Conservation (phyloP, 495 filamentous ascomycete genomes). For the Clohesyomyces aquaticus region DNA sequence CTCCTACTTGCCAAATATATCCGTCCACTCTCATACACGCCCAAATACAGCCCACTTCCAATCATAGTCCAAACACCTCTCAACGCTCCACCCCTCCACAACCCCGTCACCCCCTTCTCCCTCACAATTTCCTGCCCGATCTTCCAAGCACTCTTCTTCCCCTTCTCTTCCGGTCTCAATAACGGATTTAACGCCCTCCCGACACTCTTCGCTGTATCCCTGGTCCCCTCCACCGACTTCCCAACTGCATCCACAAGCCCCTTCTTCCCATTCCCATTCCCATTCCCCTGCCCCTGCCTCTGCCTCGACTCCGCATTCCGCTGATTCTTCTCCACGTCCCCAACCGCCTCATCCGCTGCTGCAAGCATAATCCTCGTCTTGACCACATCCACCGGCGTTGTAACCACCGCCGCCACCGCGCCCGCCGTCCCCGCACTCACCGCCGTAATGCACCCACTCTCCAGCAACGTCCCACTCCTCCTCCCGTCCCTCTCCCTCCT, state of each 20-base stretch:
- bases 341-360: conserved; percentile 53
- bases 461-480: conserved; percentile 51
- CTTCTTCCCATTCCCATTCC: conserved; percentile 23
- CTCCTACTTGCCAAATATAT: conserved; percentile 66
- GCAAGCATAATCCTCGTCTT: conserved; percentile 74
- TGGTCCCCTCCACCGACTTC: conserved; percentile 39
- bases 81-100: conserved; percentile 78
- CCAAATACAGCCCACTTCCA: conserved; percentile 81
- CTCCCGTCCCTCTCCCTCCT: conserved; percentile 44
- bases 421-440: conserved; percentile 71
- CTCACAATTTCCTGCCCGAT: conserved; percentile 65
- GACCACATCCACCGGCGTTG: conserved; percentile 81
- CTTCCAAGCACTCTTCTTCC: conserved; percentile 52
- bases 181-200: conserved; percentile 21
- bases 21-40: conserved; percentile 80
- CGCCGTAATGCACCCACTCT: conserved; percentile 71
- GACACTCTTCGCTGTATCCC: conserved; percentile 29
- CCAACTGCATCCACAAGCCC: conserved; percentile 44
- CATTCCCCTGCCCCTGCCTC: conserved; percentile 3
- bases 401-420: conserved; percentile 68
- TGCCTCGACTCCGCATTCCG: no score
- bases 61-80: conserved; percentile 80
- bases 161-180: conserved; percentile 39
- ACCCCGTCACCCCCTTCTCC: conserved; percentile 67
- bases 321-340: conserved; percentile 4